Evolutionary conservation across 2,329 filamentous ascomycete species (phyloP).

Genomic region (Diaporthe sp.): DNA sequence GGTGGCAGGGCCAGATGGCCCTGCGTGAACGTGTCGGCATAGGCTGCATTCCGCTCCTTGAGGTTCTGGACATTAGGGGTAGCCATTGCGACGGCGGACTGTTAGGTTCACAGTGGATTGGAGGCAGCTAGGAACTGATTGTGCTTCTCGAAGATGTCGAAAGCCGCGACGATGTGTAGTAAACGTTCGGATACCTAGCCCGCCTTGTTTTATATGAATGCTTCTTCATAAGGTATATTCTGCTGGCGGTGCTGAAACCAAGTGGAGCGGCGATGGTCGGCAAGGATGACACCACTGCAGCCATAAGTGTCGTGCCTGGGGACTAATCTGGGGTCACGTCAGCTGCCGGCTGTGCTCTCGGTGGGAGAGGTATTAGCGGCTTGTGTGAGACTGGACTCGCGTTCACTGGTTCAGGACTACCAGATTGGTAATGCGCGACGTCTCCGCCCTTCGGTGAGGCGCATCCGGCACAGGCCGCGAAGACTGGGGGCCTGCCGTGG

Average conservation of each 20-base stretch:
- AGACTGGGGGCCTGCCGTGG: neutral
- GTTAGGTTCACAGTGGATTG: neutral
- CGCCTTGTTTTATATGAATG: neutral
- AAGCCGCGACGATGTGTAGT: neutral
- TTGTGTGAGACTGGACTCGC: neutral
- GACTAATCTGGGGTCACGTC: neutral
- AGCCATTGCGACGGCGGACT: constrained; percentile 35
- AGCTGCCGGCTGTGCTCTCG: neutral
- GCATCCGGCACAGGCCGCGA: neutral
- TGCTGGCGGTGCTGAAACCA: neutral
- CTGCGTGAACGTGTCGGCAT: constrained; percentile 66
- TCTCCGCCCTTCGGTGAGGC: neutral
- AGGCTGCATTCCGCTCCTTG: constrained; percentile 45
- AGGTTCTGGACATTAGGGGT: constrained; percentile 46
- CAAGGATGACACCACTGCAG: constrained; percentile 21
- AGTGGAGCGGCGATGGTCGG: neutral
- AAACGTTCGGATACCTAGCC: neutral
- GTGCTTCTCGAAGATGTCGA: neutral
- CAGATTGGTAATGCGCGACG: neutral
- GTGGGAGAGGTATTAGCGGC: constrained; percentile 4
- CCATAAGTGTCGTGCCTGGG: constrained; percentile 4
- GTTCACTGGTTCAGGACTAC: neutral
- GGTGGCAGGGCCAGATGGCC: constrained; percentile 77
- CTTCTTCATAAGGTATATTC: neutral
- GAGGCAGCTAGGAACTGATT: no score